phyloP scores from a whole-genome alignment of 2,329 filamentous ascomycete genomes.

The Ophioceras dolichostomum region DNA sequence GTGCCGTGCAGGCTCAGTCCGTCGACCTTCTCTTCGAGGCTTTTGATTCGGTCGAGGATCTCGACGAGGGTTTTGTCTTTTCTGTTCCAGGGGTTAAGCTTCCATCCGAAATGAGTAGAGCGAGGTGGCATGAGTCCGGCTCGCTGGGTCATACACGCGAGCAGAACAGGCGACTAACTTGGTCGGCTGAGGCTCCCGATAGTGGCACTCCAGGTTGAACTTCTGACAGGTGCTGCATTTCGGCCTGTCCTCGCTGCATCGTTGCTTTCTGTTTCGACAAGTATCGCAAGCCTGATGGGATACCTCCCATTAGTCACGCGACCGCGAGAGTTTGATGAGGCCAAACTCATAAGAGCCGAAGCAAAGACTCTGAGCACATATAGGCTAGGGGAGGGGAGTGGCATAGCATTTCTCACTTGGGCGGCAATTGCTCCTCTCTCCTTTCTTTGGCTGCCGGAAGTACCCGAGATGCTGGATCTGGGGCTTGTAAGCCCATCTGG shows the following conservation, averaged over 20 bases:
- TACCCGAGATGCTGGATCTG: neutral
- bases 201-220: conserved; percentile 45
- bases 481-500: conserved; percentile 3
- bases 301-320: too few relatives aligned
- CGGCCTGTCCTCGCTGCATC: conserved; percentile 50
- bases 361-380: too few relatives aligned
- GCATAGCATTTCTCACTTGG: too few relatives aligned
- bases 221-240: conserved; percentile 47
- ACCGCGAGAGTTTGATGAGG: too few relatives aligned
- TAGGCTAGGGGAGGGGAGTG: too few relatives aligned
- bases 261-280: conserved; percentile 48
- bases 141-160: neutral
- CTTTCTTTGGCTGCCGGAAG: conserved; percentile 17
- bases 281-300: conserved; percentile 50
- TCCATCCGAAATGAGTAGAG: too few relatives aligned
- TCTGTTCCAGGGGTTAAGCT: too few relatives aligned
- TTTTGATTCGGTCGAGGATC: conserved; percentile 43
- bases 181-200: conserved; percentile 47
- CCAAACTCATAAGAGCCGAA: too few relatives aligned
- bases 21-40: conserved; percentile 44
- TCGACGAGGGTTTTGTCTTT: conserved; percentile 52
- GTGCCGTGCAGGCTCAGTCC: conserved; percentile 15
- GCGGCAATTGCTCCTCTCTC: conserved; percentile 36
- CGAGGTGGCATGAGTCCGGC: neutral
- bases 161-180: conserved; percentile 34